Percentiles rank a stretch among this genome's conserved stretches.
These are phyloP conservation scores for Jamesozyma lodderae DNA, from an alignment of 805 yeast genomes.

Conservation along the genomic window DNA sequence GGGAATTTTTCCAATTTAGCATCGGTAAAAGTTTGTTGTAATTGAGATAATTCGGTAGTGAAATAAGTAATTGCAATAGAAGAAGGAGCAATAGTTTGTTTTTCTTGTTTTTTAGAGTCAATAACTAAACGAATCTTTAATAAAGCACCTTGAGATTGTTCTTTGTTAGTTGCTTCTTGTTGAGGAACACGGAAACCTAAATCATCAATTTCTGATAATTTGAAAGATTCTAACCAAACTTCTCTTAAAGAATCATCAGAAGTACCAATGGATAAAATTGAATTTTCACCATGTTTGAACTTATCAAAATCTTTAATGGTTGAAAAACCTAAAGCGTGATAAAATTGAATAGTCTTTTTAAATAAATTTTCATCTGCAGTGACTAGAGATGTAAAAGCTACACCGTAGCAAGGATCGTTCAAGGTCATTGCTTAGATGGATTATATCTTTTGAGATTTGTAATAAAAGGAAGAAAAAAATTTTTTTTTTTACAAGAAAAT, in stretches of 20 bases:
- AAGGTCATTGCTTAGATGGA: slow-evolving; percentile 16
- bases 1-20: slow-evolving; percentile 19
- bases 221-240: slow-evolving; percentile 65
- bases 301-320: slow-evolving; percentile 53
- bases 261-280: slow-evolving; percentile 40
- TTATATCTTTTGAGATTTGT: background rate
- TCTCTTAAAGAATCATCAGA: slow-evolving; percentile 60
- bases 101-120: slow-evolving; percentile 17
- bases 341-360: slow-evolving; percentile 44
- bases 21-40: slow-evolving; percentile 18
- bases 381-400: slow-evolving; percentile 54
- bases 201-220: slow-evolving; percentile 47
- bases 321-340: slow-evolving; percentile 51
- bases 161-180: slow-evolving; percentile 35
- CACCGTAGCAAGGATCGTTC: slow-evolving; percentile 29
- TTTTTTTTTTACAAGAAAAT: background rate
- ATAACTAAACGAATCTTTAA: slow-evolving; percentile 40
- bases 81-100: slow-evolving; percentile 1
- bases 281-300: slow-evolving; percentile 30
- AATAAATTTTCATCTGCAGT: slow-evolving; percentile 43
- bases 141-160: slow-evolving; percentile 38
- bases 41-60: slow-evolving; percentile 31
- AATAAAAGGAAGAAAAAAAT: background rate
- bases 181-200: slow-evolving; percentile 51
- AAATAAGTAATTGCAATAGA: slow-evolving; percentile 32